Base-by-base conservation (phyloP, 768 basidiomycete species). In the Collybia nuda region DNA sequence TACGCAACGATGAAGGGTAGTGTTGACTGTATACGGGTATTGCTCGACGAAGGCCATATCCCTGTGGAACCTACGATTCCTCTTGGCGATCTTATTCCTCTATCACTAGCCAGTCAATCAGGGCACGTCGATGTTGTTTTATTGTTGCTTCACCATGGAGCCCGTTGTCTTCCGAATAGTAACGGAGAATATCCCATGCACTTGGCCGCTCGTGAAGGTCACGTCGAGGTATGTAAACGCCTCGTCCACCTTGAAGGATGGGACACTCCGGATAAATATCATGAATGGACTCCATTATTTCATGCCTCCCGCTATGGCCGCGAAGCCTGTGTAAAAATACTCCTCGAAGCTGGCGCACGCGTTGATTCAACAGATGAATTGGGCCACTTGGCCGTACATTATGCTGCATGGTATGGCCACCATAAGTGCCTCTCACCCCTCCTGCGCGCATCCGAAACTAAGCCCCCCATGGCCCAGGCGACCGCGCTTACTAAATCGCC, bases 171-270 rank as follows among this genome's bases (percentile, higher is more conserved):
- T 15, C 82, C 95, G 1, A 97, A 98, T 61, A 91, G 84, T 49
- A 97, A 93, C 54, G 97, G 97, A n/a, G 89, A 97, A 66, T 98
- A 90, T 62, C 94, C 97, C 0, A 90, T 96, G 59, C 97, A 99
- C 69, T 81, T 98, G 19, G 96, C 97, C 19, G 94, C 95, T 6
- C 82, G 90, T 50, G 89, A 93, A 62, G 97, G 97, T 3, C 94
- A 97, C 55, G 80, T 79, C 6, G 81, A 85, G n/a, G 82, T 97
- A 17, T 96, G 95, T 65, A 77, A 71, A 51, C 67, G 93, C 6
- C 80, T 99, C 28, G 71, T 93, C 3, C 74, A 74, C 24, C 82
- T 82, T 36, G 86, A 83, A 43, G 92, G 85, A 35, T 92, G 86
- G 84, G 93, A 92, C 67, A 77, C 81, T 6, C 85, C 87, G 1